Evolutionary conservation across 2,329 filamentous ascomycete genomes (phyloP).

Genomic region (Trichophyton rubrum): DNA sequence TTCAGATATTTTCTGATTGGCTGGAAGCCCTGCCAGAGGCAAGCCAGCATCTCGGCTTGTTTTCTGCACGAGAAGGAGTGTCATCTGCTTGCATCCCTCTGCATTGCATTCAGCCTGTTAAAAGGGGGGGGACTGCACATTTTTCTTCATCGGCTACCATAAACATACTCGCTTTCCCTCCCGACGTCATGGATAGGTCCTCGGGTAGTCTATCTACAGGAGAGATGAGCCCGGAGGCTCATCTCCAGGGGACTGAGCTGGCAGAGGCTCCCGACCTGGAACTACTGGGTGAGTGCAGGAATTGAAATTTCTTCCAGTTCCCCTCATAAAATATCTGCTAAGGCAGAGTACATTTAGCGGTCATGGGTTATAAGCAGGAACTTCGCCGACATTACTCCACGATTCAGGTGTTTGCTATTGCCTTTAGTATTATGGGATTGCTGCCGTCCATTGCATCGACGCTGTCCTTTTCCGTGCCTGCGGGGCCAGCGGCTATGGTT

Average conservation of each 20-base stretch:
- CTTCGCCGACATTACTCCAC: slow-evolving; percentile 49
- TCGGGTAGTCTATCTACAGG: background rate
- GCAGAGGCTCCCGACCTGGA: background rate
- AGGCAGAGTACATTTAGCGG: slow-evolving; percentile 15
- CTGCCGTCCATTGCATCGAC: slow-evolving; percentile 50
- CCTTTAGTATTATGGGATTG: slow-evolving; percentile 49
- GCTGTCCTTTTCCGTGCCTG: slow-evolving; percentile 45
- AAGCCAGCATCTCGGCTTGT: background rate
- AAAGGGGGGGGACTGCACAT: background rate
- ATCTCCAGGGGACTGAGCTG: background rate
- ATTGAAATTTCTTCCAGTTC: background rate
- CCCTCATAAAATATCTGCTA: background rate
- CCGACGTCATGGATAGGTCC: background rate
- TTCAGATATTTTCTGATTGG: background rate
- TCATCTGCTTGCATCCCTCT: too few species aligned
- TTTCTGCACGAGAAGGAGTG: background rate
- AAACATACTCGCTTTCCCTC: too few species aligned
- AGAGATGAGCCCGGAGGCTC: background rate
- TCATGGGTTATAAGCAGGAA: slow-evolving; percentile 46
- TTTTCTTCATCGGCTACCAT: background rate
- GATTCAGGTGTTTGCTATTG: slow-evolving; percentile 50
- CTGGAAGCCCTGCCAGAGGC: too few species aligned
- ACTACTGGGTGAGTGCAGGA: background rate
- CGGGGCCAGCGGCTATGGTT: slow-evolving; percentile 49
- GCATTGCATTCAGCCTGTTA: background rate